A percentile compares a stretch with the other conserved stretches of the same genome.
phyloP scores from a whole-genome alignment of 1,139 yeast species.

The Debaryomyces psychrophilus region DNA sequence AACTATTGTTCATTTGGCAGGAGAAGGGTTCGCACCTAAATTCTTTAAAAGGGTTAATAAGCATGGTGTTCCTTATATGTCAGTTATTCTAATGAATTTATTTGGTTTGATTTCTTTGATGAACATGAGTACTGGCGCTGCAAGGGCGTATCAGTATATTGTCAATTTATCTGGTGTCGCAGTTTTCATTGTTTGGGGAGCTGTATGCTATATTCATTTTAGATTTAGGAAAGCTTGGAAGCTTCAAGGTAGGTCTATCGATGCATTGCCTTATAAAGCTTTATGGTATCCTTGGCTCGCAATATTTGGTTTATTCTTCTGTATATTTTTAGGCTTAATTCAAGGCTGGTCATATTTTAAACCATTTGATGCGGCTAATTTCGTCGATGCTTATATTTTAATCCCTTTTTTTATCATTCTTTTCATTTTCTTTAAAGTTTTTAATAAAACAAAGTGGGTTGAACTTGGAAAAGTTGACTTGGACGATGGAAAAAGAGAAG shows the following conservation, averaged over 20 bases:
- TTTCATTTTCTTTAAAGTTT: constrained; percentile 34
- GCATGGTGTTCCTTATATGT: constrained; percentile 53
- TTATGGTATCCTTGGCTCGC: constrained; percentile 57
- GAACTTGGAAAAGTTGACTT: constrained; percentile 48
- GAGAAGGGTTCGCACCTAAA: constrained; percentile 53
- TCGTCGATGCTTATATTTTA: constrained; percentile 67
- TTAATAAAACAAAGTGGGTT: constrained; percentile 48
- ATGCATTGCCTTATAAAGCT: constrained; percentile 58
- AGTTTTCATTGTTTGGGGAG: constrained; percentile 59
- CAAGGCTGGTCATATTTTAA: constrained; percentile 71
- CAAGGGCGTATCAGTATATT: constrained; percentile 55
- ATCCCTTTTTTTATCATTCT: constrained; percentile 57
- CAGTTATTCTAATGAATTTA: constrained; percentile 50
- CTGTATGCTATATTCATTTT: constrained; percentile 53
- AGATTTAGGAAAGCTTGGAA: constrained; percentile 55
- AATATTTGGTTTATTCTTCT: constrained; percentile 52
- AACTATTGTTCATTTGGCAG: constrained; percentile 53
- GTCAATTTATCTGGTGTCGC: constrained; percentile 60
- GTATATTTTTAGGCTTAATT: constrained; percentile 57
- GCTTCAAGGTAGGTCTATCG: constrained; percentile 45
- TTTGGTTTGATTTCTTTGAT: constrained; percentile 56
- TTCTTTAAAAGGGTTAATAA: constrained; percentile 45
- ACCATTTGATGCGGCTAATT: constrained; percentile 62
- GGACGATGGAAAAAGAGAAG: constrained; percentile 43
- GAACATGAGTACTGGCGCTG: constrained; percentile 55